Base-by-base conservation (phyloP, 1,139 yeast genomes). In the Torulaspora pretoriensis region DNA sequence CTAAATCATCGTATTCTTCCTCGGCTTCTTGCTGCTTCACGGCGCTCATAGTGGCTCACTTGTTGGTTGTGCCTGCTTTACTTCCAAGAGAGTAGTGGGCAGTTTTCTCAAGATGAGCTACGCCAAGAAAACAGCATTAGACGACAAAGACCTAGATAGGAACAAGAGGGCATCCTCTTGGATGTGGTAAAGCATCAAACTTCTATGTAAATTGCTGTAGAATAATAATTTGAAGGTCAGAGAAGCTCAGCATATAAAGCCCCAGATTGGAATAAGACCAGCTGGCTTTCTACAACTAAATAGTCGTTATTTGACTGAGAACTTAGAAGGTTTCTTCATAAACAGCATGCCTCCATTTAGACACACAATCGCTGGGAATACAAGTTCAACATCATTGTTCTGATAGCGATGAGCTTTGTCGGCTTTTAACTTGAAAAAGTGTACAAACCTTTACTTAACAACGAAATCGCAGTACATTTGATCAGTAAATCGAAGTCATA, bases 1-100 rank as follows among this genome's bases (percentile, higher is more conserved):
- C 94, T 54, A 84, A 71, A 54, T 84, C 94, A 58, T 83, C 89
- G 48, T 81, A 71, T 44, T 81, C 85, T 46, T 80, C 87, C 14
- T 73, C 77, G 3, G 35, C 33, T 17, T 44, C 41, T 10, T 14
- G 24, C 13, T 32, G 29, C 10, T 33, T 25, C 16, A 27, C 25
- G 12, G 22, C 38, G 27, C 29, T 27, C 42, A 19, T 27, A 2
- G 12, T 31, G 14, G 28, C 14, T 38, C 24, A 12, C 16, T 27
- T 25, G 13, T 22, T 17, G 5, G 14, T 17, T 19, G 17, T 31
- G 8, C 9, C n/a, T 26, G 9, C 13, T 10, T 9, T 12, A 26
- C 29, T 26, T 26, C 5, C 13, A 2, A 13, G 12, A 10, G 29
- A n/a, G 14, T 27, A 27, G 1, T 27, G 4, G 16, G 3, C 16